Evolutionary conservation across 345 rosid species (phyloP).

Genomic region (Sisymbrium altissimum): DNA sequence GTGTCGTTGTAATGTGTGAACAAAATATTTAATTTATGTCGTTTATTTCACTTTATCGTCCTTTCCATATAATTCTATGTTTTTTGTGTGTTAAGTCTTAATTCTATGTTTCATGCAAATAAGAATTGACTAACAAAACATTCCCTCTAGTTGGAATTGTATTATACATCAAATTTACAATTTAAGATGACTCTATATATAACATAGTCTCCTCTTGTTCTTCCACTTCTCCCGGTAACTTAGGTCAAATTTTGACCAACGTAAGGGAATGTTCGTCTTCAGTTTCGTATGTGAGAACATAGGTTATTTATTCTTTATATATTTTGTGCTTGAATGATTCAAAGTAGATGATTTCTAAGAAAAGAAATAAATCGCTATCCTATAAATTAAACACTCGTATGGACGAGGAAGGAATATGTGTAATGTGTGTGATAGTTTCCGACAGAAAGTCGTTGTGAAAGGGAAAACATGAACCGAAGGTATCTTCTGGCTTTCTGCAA

Average conservation of each 20-base stretch:
- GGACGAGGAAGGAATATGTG: background rate
- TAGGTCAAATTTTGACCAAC: slow-evolving; percentile 4
- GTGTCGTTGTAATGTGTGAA: no score
- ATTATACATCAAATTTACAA: background rate
- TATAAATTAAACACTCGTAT: background rate
- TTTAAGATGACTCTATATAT: background rate
- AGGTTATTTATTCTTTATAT: background rate
- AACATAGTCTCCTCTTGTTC: slow-evolving; percentile 5
- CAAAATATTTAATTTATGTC: background rate
- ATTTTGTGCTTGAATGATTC: background rate
- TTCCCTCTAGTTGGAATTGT: background rate
- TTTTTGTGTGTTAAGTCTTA: no score
- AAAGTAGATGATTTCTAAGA: background rate
- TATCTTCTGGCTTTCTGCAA: background rate
- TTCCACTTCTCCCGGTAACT: background rate
- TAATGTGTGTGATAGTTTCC: background rate
- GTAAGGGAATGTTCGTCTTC: background rate
- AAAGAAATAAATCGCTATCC: background rate
- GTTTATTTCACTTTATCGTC: background rate
- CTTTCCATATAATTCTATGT: background rate
- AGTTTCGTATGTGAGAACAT: background rate
- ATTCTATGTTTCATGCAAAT: slow-evolving; percentile 1
- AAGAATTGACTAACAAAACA: background rate
- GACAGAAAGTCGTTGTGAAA: background rate
- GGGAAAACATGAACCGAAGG: background rate